Evolutionary conservation across 2,329 filamentous ascomycete species (phyloP), one percentile per base, ranked within the genome.

Genomic region (Myotisia sp.): DNA sequence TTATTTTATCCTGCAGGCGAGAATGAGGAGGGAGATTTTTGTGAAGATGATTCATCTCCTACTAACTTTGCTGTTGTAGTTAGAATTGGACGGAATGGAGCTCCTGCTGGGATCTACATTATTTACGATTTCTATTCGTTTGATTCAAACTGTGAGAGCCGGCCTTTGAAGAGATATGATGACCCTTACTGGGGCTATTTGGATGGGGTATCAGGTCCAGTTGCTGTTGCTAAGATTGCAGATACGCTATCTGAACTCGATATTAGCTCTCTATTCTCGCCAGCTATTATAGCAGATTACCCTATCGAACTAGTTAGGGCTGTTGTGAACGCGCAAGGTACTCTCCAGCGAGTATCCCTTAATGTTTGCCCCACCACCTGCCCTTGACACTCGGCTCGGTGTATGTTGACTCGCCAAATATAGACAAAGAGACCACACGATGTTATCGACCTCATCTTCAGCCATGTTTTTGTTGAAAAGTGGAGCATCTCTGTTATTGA

Each of bases 41-140:
- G 29, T 20, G 7, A 17, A 9, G 29, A 14, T n/a, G 23, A 21
- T 10, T 37, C 29, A 29, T 19, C 3, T 19, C 17, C 10, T 13
- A 33, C 35, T 18, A n/a, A 21, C 13, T 37, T 29, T 34, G 22
- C 22, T 7, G 36, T 34, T 29, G 36, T 37, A 24, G 19, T 37
- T 14, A 33, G 14, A 18, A 21, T 37, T 9, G 22, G 22, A 14
- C 22, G 37, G 9, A 33, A 28, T 26, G 23, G 34, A 4, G 13
- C 13, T 17, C 13, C 29, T 7, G 27, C 14, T 14, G 29, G 34
- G 6, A 17, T 36, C 28, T 36, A 36, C 22, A 26, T 33, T 12
- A 39, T 33, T 23, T 36, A 39, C 19, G 19, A 36, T 23, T 37
- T 36, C 16, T 31, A 37, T 18, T 23, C 17, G 4, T 12, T 6